Evolutionary conservation across 352 stramenopile genomes (phyloP), one percentile per base, ranked within the genome.

Genomic region (Phytopythium litorale): DNA sequence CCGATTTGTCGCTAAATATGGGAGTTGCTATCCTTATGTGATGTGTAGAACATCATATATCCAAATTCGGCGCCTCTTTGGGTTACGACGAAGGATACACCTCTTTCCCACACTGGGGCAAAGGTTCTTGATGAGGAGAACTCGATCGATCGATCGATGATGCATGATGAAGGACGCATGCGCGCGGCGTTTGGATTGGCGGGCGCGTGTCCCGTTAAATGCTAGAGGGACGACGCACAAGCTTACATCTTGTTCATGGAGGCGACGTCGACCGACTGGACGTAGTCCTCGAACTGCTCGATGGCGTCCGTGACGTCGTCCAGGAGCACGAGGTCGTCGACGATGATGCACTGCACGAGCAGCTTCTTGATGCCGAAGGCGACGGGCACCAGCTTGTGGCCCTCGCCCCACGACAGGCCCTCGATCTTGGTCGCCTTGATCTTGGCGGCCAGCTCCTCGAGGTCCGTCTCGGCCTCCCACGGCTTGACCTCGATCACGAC

Each of bases 291-390:
- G 65, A 94, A 85, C 56, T 72, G 45, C 60, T 88, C 79, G 33
- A 96, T 96, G 51, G 72, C 68, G 12, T 96, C 87, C 49, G 83
- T 91, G 60, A 96, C 88, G 62, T 92, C 84, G 68, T 93, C 84
- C 30, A 92, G 71, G 51, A 88, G 67, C 67, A 94, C 81, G 46
- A 91, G 65, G 56, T 87, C 79, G 67, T 95, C 86, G n/a, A 92
- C 73, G 54, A 95, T 90, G 51, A 91, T 74, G 68, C 86, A 95
- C 60, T 87, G 78, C 50, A 95, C 71, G 3, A 93, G 70, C 56
- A 95, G 70, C 75, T 95, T 95, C 68, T 92, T 93, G 68, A 95
- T 91, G 60, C 86, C 86, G 62, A 91, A 95, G 18, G 84, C 87
- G 40, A 96, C 81, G 5, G 84, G 79, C 50, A 91, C 79, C n/a